Evolutionary conservation across 805 yeast species (phyloP).

Genomic region (Cyberlindnera japonica): DNA sequence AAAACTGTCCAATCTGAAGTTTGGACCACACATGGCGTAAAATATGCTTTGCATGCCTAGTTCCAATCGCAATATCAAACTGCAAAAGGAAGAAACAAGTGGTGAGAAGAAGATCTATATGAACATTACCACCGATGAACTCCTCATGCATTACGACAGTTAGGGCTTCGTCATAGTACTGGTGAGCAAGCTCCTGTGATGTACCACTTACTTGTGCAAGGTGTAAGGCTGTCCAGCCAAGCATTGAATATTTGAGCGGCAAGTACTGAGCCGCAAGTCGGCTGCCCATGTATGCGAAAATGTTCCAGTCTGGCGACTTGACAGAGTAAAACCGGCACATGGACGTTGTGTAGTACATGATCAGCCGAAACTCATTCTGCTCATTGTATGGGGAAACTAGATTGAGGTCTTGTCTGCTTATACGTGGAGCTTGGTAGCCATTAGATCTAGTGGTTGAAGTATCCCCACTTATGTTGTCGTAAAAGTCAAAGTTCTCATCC

Average conservation of each 20-base stretch:
- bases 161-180: not conserved
- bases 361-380: slow-evolving; percentile 1
- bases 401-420: too few species aligned
- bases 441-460: not conserved
- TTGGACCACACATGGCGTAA: slow-evolving; percentile 1
- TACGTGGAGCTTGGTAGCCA: not conserved
- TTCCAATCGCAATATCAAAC: not conserved
- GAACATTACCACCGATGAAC: not conserved
- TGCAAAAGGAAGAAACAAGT: not conserved
- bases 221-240: slow-evolving; percentile 1
- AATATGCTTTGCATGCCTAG: not conserved
- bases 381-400: too few species aligned
- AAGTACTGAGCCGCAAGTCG: not conserved
- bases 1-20: slow-evolving; percentile 1
- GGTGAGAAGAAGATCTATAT: not conserved
- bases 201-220: not conserved
- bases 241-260: slow-evolving; percentile 1
- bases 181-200: not conserved
- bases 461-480: not conserved
- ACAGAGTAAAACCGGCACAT: slow-evolving; percentile 1
- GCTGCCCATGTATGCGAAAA: not conserved
- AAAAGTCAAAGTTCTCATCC: not conserved
- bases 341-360: not conserved
- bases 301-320: slow-evolving; percentile 3
- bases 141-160: not conserved